Evolutionary conservation across 352 stramenopile species (phyloP), one percentile per base, ranked within the genome.

Genomic region (Elongisporangium prolatum): DNA sequence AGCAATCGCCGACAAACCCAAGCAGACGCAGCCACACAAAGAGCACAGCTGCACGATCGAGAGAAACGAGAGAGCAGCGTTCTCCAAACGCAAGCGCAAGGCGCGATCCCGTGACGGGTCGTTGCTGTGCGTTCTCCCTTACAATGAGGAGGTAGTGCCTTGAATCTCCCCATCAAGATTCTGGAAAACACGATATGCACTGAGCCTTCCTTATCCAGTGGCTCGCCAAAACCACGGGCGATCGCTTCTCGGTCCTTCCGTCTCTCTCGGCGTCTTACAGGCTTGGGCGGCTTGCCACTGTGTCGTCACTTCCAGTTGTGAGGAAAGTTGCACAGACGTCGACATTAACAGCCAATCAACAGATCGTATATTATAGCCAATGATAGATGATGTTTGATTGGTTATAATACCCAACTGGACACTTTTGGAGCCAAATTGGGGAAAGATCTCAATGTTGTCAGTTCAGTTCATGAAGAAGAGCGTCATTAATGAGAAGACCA

Each of bases 111-210:
- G 40, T 25, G 64, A 59, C 28, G 57, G 22, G 37, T 50, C 61
- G 21, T 80, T 47, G 61, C 52, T 89, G 50, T 89, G 21, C 53
- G 78, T 85, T 72, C 77, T 59, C 63, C 81, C 71, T 91, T 91
- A 91, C 81, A 91, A 91, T 83, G 81, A 77, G 67, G 65, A 89
- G 67, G 77, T 80, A 84, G 78, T 87, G 81, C 71, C 77, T 83
- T 71, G 62, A 84, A 75, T 60, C 76, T 81, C 64, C 74, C 56
- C 79, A 89, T 91, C 79, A 91, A 89, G 81, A 91, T 91, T 86
- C 73, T 66, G 81, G 73, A 61, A 74, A 81, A 89, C 81, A 58
- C 44, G 21, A 59, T 53, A 52, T 51, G 24, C 47, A 61, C 52
- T 75, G 50, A 60, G 66, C 57, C 48, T 68, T 67, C 61, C 71